Base-by-base conservation (phyloP, 306 rosid genomes). In the Glycyrrhiza uralensis region DNA sequence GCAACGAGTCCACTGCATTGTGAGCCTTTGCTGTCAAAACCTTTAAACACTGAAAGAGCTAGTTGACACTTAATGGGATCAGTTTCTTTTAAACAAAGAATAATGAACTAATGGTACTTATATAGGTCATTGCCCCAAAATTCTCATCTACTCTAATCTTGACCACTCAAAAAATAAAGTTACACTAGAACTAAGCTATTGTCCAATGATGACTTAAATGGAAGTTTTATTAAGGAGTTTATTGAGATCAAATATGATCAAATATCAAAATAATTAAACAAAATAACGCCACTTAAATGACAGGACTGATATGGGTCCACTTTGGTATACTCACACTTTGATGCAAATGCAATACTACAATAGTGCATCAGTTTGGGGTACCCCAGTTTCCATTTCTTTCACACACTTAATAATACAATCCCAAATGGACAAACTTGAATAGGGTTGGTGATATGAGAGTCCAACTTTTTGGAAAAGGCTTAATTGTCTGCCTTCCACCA, bases 371-470 rank as follows among this genome's bases (percentile, higher is more conserved):
- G 33, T 29, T 36, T 49, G 33, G 47, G 42, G 42, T 50, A 38
- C 39, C 66, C 54, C 50, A 18, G 36, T 20, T 76, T 72, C 38
- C 65, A 39, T 72, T 72, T 47, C 39, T 47, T n/a, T 58, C 55
- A 38, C 10, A 71, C 74, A 47, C 67, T 54, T 33, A 68, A 78
- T 78, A 61, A 68, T 72, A 59, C 69, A 76, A 36, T 42, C 50
- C 76, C 26, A 35, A 58, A 71, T 66, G 49, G 78, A 76, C 75
- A 65, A 65, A 49, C 39, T 58, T 72, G 77, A 69, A 23, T 58
- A 18, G 50, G 35, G 67, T 51, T 39, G 10, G 32, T n/a, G n/a
- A n/a, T 7, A 52, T 15, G 63, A 73, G 41, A 63, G 75, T 38
- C 22, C 32, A 68, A 63, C 66, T 57, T 76, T 66, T 47, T 28